Evolutionary conservation across 2,329 filamentous ascomycete species (phyloP), one percentile per base, ranked within the genome.

Genomic region (Fusarium heterosporum): DNA sequence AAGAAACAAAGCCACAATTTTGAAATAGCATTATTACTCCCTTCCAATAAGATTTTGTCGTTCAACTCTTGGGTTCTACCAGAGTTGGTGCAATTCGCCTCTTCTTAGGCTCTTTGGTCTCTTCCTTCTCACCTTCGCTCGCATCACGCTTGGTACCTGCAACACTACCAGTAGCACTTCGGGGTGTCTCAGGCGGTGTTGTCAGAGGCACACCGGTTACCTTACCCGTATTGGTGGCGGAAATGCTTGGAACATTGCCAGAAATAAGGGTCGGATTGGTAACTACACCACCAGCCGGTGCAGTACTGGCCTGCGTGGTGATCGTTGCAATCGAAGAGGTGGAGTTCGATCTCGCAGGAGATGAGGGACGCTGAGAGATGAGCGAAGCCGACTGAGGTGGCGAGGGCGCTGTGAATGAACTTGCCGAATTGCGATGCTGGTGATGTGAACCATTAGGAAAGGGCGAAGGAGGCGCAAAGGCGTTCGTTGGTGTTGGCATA

Each of bases 151-250:
- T 90, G 16, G 80, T 78, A 29, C 84, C 84, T 4, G 76, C 74
- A 43, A 73, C 73, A 38, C 73, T 71, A 25, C 71, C 72, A 17
- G 73, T 69, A 2, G 73, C 66, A 42, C 75, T 77, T 39, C 85
- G 84, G 8, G 95, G 95, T 4, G 95, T 98, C 76, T 97, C 91
- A 1, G 95, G 96, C 4, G 96, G 95, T 9, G 95, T 97, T 36
- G 92, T 93, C 72, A 97, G 87, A 0, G 93, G 92, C 41, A 96
- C 80, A 0, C 85, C 84, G 0, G 83, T 82, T 4, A 87, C 81
- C 71, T 87, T 87, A 41, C 84, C 85, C 2, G 91, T 92, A 66
- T 90, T 91, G 11, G 91, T 82, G 8, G 92, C 92, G 13, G 92
- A 89, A 26, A 97, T 87, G 51, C 89, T 85, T 0, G 93, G 93